phyloP scores from a whole-genome alignment of 163 green algal genomes.

The Chloromonas sp. region DNA sequence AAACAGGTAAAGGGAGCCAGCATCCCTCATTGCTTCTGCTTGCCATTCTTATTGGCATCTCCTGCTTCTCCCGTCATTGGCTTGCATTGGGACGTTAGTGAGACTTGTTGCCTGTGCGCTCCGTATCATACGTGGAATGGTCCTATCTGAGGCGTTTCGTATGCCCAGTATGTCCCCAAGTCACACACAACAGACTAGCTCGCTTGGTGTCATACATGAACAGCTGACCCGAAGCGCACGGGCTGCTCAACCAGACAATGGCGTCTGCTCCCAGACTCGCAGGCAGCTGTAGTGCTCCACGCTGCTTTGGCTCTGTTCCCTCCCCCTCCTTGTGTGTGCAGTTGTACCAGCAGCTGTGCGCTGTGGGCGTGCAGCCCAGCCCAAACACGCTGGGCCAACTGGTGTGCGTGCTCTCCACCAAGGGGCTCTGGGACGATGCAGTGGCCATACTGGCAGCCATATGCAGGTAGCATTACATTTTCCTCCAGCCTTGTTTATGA shows the following conservation, averaged over 20 bases:
- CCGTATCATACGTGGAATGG: not conserved
- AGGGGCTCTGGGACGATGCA: slow-evolving; percentile 46
- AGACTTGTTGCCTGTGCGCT: no score
- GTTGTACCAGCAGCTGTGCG: slow-evolving; percentile 49
- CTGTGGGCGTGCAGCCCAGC: slow-evolving; percentile 35
- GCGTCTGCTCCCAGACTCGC: no score
- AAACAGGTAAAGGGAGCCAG: not conserved
- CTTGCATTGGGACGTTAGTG: no score
- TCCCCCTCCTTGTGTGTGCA: slow-evolving; percentile 6
- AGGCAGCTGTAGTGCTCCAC: not conserved
- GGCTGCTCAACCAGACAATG: no score
- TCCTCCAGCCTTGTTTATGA: not conserved
- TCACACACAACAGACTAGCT: no score
- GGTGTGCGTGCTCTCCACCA: slow-evolving; percentile 38
- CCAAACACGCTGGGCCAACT: slow-evolving; percentile 57
- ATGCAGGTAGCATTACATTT: slow-evolving; percentile 13
- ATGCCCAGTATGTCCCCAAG: not conserved
- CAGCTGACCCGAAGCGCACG: no score
- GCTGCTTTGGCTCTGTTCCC: not conserved
- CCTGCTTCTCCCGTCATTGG: no score
- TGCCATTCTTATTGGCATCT: no score
- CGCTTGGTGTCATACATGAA: no score
- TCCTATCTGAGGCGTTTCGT: not conserved
- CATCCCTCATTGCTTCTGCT: no score
- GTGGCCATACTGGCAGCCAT: slow-evolving; percentile 23